Evolutionary conservation across 805 yeast species (phyloP), one percentile per base, ranked within the genome.

Genomic region (Metschnikowia vanudenii): DNA sequence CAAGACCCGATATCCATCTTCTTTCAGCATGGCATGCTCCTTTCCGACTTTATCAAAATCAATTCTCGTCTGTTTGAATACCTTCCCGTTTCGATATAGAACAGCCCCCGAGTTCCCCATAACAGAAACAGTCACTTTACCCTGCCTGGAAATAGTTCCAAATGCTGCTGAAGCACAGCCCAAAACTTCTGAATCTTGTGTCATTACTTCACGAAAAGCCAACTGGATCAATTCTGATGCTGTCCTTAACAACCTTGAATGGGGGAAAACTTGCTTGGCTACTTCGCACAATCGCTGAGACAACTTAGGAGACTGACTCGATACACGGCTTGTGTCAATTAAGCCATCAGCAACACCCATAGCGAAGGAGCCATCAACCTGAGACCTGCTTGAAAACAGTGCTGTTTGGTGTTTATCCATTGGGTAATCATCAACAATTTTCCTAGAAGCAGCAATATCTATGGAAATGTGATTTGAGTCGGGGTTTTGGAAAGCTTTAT

Each of bases 31-130:
- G 19, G 30, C 41, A 19, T 24, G 22, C 2, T 28, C 32, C 14
- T 31, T 32, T 37, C 38, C 34, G 18, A n/a, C 32, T 3, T 41
- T 32, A 14, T 24, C 28, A 9, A 11, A 11, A 13, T 8, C 24
- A 4, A 26, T 9, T 8, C 26, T n/a, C 3, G 47, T 43, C 31
- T 38, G 22, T 3, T 26, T 2, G n/a, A 19, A 9, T 14, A 33
- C 19, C 30, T 33, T 18, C 9, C 43, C 43, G 37, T 37, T 28
- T 16, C 40, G 18, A 12, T 16, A 37, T 11, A 37, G 33, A 11
- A 18, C 14, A 13, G 40, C 40, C 26, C 22, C 40, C 3, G 33
- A 37, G n/a, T 37, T 19, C 8, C 40, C 40, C 40, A 37, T 26
- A n/a, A 28, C 40, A 1, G 40, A 37, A 16, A 37, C 20, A 1